Evolutionary conservation across 2,329 filamentous ascomycete genomes (phyloP).

Genomic region (Fusarium marasasianum): DNA sequence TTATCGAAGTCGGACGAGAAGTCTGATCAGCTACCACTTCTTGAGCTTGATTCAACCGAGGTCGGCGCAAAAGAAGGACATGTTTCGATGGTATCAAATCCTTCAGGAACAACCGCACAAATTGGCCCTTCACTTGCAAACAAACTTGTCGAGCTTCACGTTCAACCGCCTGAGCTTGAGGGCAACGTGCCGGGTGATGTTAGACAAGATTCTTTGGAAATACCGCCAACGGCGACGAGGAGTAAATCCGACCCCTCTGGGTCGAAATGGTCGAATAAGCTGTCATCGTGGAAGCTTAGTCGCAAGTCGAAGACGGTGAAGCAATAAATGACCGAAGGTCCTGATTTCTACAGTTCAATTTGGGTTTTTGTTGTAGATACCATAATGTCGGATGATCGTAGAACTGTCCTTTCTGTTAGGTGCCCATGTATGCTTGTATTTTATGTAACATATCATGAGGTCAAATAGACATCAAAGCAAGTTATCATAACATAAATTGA

Average conservation of each 20-base stretch:
- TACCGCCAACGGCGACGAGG: neutral
- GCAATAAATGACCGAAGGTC: neutral
- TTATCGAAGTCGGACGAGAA: neutral
- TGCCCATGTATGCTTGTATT: conserved; percentile 40
- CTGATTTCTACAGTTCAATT: neutral
- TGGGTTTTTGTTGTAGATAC: neutral
- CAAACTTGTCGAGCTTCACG: conserved; percentile 20
- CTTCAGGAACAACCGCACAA: neutral
- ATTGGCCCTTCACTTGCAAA: neutral
- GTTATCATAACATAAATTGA: neutral
- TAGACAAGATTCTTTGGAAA: conserved; percentile 2
- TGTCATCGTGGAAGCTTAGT: conserved; percentile 37
- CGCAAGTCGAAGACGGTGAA: conserved; percentile 33
- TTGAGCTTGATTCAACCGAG: conserved; percentile 28
- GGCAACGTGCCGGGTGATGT: conserved; percentile 7
- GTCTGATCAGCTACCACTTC: neutral
- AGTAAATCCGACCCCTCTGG: conserved; percentile 12
- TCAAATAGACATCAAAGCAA: neutral
- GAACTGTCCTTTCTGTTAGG: conserved; percentile 52
- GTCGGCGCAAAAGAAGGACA: neutral
- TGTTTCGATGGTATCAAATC: neutral
- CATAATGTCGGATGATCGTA: neutral
- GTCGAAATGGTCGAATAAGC: conserved; percentile 29
- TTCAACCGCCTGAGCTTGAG: conserved; percentile 33
- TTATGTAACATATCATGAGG: neutral